Percentiles rank a stretch among this genome's conserved stretches.
phyloP scores from a whole-genome alignment of 1,139 yeast genomes.

The Diutina sp. region DNA sequence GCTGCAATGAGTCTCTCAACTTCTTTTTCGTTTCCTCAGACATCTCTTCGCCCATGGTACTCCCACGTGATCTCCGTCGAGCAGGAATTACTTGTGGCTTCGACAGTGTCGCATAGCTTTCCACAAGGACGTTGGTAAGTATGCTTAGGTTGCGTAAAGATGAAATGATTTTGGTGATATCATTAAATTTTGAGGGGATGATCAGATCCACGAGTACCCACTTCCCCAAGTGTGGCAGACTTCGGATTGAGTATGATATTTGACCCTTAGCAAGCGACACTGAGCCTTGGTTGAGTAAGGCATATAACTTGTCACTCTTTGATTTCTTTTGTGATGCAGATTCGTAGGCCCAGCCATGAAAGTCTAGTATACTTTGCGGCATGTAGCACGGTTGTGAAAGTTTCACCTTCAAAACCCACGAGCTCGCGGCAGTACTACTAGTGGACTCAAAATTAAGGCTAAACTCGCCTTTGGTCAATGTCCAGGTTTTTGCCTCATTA shows the following conservation, averaged over 20 bases:
- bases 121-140: slow-evolving; percentile 11
- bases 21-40: slow-evolving; percentile 7
- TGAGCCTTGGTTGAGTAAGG: not conserved
- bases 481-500: slow-evolving; percentile 10
- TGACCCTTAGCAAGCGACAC: not conserved
- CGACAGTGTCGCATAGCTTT: not conserved
- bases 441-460: slow-evolving; percentile 4
- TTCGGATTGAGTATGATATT: slow-evolving; percentile 5
- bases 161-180: slow-evolving; percentile 10
- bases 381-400: not conserved
- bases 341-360: slow-evolving; percentile 3
- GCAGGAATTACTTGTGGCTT: not conserved
- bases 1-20: slow-evolving; percentile 23
- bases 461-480: slow-evolving; percentile 10
- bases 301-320: slow-evolving; percentile 3
- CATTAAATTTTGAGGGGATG: slow-evolving; percentile 11
- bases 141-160: slow-evolving; percentile 20
- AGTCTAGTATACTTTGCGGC: slow-evolving; percentile 1
- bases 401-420: slow-evolving; percentile 8
- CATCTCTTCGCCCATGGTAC: not conserved
- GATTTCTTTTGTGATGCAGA: slow-evolving; percentile 1
- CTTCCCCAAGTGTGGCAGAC: slow-evolving; percentile 4
- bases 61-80: not conserved
- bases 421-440: slow-evolving; percentile 7
- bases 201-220: slow-evolving; percentile 13